Conservation (phyloP, 306 rosid genomes). For the Cercis canadensis region DNA sequence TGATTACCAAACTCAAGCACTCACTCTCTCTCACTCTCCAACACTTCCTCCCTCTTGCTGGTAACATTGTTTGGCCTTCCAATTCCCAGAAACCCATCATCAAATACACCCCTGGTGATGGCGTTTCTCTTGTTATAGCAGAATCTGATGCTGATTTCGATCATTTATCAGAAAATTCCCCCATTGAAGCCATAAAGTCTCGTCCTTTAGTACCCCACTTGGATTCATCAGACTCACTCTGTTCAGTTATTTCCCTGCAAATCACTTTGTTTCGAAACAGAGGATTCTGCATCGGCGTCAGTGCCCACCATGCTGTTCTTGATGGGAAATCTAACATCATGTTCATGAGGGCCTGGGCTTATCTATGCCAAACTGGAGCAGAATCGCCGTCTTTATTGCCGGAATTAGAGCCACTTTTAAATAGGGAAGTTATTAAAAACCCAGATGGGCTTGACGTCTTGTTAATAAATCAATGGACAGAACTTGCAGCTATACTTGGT, state of each 20-base stretch:
- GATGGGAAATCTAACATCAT: constrained; percentile 42
- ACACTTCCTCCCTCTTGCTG: constrained; percentile 12
- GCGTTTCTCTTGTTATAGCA: constrained; percentile 40
- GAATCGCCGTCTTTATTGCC: not conserved
- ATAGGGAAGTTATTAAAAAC: constrained; percentile 34
- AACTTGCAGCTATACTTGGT: not conserved
- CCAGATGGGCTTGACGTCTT: constrained; percentile 25
- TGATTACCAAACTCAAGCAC: constrained; percentile 20
- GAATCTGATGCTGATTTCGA: constrained; percentile 30
- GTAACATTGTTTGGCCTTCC: constrained; percentile 11
- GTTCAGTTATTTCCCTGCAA: constrained; percentile 41
- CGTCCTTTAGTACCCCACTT: constrained; percentile 48
- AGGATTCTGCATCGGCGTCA: constrained; percentile 52
- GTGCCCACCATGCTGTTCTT: constrained; percentile 40
- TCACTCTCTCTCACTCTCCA: constrained; percentile 16
- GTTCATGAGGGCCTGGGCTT: constrained; percentile 56
- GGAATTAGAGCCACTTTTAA: constrained; percentile 45
- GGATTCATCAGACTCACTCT: not conserved
- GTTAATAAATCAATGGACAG: constrained; percentile 24
- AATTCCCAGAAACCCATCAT: constrained; percentile 8
- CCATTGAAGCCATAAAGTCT: constrained; percentile 15
- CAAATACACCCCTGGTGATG: constrained; percentile 25
- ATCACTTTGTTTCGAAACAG: constrained; percentile 47
- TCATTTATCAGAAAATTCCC: not conserved
- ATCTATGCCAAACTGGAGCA: constrained; percentile 10